Base-by-base conservation (phyloP, 257 asterid species). In the Henckelia pumila region DNA sequence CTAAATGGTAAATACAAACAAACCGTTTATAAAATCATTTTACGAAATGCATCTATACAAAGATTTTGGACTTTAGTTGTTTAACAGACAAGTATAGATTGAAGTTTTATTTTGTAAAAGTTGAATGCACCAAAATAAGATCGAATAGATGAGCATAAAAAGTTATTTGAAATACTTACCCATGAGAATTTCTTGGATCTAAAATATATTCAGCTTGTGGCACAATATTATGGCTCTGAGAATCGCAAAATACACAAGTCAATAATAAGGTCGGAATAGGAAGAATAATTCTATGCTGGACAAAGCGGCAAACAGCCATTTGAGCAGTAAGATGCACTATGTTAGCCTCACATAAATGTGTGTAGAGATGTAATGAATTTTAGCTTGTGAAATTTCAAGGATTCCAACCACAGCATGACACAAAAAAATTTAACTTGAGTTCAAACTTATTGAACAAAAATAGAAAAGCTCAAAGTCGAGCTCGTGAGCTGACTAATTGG, bases 171-270 rank as follows among this genome's bases (percentile, higher is more conserved):
- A 67, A 44, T 71, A 61, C 89, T 71, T 78, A 88, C 98, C 98
- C 96, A 20, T 78, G 84, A 70, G 96, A 85, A 69, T 80, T 83
- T 72, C 81, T 84, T 59, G 95, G 96, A 74, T 88, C 93, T 64
- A 79, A 47, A 50, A 90, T 81, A 77, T 81, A 79, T 69, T 82
- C 90, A 64, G 99, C 99, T 82, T 84, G 85, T 7, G 99, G 99
- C 71, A 80, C 23, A 17, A 86, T 53, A 55, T 72, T 78, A 74
- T 81, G 91, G 78, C 83, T 83, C 99, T 93, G 95, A 63, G 7
- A 44, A 16, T 44, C 16, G 53, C 67, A 78, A n/a, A 13, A 71
- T 68, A 16, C 19, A 50, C 57, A 64, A 63, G 23, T 29, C 30
- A 14, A 17, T 17, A 30, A n/a, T 10, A 56, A 62, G 67, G 23